Evolutionary conservation across 441 rosid genomes (phyloP).

Genomic region (Euphorbia schlechtendalii): DNA sequence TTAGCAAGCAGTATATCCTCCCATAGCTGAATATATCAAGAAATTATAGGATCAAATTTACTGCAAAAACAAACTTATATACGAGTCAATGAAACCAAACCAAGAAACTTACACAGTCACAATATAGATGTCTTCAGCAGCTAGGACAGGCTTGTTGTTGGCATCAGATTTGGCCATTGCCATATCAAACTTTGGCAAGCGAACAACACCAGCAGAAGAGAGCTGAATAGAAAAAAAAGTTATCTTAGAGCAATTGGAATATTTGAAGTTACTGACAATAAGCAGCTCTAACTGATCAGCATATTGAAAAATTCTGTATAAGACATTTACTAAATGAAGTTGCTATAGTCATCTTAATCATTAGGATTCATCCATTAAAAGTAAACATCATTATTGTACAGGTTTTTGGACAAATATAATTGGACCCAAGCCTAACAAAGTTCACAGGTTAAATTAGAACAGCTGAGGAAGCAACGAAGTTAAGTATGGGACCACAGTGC

Average conservation of each 20-base stretch:
- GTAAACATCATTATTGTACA: neutral
- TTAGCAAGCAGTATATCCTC: slow-evolving; percentile 95
- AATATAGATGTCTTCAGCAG: slow-evolving; percentile 76
- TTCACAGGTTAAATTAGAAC: slow-evolving; percentile 1
- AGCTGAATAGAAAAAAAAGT: slow-evolving; percentile 47
- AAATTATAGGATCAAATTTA: slow-evolving; percentile 10
- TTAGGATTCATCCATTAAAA: neutral
- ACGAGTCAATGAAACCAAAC: slow-evolving; percentile 14
- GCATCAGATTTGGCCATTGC: slow-evolving; percentile 81
- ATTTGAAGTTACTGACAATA: neutral
- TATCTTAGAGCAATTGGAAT: slow-evolving; percentile 18
- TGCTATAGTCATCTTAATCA: neutral
- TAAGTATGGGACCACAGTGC: slow-evolving; percentile 8
- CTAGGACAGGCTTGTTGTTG: slow-evolving; percentile 83
- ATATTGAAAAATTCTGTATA: neutral
- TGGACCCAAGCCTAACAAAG: neutral
- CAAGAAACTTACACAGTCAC: slow-evolving; percentile 67
- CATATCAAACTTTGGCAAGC: slow-evolving; percentile 95
- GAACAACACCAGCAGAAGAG: slow-evolving; percentile 84
- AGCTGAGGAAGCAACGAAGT: slow-evolving; percentile 11
- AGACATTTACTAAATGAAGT: neutral
- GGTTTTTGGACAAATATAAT: neutral
- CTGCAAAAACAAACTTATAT: slow-evolving; percentile 5
- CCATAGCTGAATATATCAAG: slow-evolving; percentile 65
- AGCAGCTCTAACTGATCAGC: neutral